phyloP scores from a whole-genome alignment of 768 basidiomycete genomes.

The Lentinus brumalis region DNA sequence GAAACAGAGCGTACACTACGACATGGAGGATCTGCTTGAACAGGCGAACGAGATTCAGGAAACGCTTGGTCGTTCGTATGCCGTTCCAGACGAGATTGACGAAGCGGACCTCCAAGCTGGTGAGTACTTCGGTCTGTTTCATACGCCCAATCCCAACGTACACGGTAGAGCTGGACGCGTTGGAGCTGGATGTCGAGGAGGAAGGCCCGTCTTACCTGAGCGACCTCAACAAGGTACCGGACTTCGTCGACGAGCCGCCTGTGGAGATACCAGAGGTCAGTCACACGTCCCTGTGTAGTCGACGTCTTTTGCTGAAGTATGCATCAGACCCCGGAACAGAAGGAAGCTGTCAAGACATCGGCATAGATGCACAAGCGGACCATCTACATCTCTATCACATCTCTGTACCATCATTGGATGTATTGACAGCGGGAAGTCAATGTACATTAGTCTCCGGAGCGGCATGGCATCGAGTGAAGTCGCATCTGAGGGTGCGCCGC shows the following conservation, averaged over 20 bases:
- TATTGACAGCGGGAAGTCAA: conserved; percentile 1
- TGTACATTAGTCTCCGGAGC: conserved; percentile 1
- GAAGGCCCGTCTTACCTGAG: conserved; percentile 88
- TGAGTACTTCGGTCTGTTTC: conserved; percentile 34
- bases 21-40: conserved; percentile 97
- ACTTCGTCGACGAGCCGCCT: conserved; percentile 90
- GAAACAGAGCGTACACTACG: conserved; percentile 85
- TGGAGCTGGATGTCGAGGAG: conserved; percentile 90
- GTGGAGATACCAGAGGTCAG: conserved; percentile 65
- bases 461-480: too few relatives aligned
- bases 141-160: neutral
- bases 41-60: conserved; percentile 99
- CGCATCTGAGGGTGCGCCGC: too few relatives aligned
- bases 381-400: neutral
- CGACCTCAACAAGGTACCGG: conserved; percentile 85
- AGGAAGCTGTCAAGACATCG: conserved; percentile 36
- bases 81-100: conserved; percentile 96
- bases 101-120: conserved; percentile 98
- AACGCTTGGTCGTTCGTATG: conserved; percentile 88
- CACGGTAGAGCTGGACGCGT: conserved; percentile 85
- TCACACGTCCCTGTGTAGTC: neutral
- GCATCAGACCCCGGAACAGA: conserved; percentile 21
- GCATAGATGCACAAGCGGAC: conserved; percentile 13
- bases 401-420: conserved; percentile 17
- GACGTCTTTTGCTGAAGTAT: neutral